Base-by-base conservation (phyloP, 768 basidiomycete species). In the Auriscalpium vulgare region DNA sequence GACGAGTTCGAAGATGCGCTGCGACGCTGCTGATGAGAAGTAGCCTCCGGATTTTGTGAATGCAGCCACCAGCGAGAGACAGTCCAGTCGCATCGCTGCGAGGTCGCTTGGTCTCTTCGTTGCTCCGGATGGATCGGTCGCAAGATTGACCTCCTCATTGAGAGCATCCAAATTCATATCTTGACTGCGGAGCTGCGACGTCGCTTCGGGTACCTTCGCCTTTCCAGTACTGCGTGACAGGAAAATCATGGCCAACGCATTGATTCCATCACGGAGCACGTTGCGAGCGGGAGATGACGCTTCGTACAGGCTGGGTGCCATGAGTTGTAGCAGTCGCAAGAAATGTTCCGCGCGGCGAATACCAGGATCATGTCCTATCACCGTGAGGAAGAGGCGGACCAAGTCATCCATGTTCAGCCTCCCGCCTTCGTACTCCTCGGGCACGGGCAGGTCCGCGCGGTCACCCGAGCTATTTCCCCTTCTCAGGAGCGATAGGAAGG, bases 331-430 rank as follows among this genome's bases (percentile, higher is more conserved):
- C 29, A 87, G 71, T 5, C 75, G 75, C 44, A 91, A 70, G 69
- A 90, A 90, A 53, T 84, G 76, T 59, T 88, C 80, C 2, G 88
- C 84, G 19, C 88, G 82, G 21, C 79, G 68, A 48, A 83, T 83
- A 5, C 78, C 74, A 14, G 84, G 76, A 65, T 89, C 84, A 60
- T 89, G 84, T 7, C 87, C 88, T 53, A 91, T 87, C 56, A 91
- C 84, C 1, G 88, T 91, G 35, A 90, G 74, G 65, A 89, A 82
- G 8, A 91, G 74, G 14, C 83, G 79, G 34, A 88, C 80, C 23
- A 89, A 74, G 63, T 90, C 75, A 57, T 85, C 84, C 63, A 85
- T 72, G 17, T 73, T 73, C 13, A 91, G 74, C 3, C 74, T 70
- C 56, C 74, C 75, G 17, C 76, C 72, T 65, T 84, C 83, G 58